These are phyloP conservation scores for Drechmeria coniospora DNA, from an alignment of 2,329 filamentous ascomycete species.

Conservation along the genomic window DNA sequence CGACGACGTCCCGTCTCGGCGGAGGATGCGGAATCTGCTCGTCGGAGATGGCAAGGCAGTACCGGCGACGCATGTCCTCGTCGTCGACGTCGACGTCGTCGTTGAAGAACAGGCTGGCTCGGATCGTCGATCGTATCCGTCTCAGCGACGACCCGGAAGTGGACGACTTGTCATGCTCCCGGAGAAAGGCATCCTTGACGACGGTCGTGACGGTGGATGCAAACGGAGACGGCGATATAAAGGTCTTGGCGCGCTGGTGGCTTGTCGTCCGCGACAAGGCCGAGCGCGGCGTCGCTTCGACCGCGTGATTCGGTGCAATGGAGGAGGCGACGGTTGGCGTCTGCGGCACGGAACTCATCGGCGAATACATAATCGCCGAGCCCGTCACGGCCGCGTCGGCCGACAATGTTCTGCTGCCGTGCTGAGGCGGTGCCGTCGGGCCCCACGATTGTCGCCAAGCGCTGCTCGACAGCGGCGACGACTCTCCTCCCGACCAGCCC, in stretches of 20 bases:
- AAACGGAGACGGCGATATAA: slow-evolving; percentile 44
- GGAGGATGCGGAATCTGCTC: slow-evolving; percentile 9
- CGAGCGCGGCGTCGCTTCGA: slow-evolving; percentile 13
- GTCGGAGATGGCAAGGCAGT: slow-evolving; percentile 11
- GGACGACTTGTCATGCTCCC: slow-evolving; percentile 24
- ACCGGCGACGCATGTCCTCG: slow-evolving; percentile 6
- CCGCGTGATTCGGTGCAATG: too few species aligned
- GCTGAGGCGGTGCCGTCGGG: slow-evolving; percentile 13
- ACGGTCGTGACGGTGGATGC: slow-evolving; percentile 43
- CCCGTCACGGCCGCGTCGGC: slow-evolving; percentile 18
- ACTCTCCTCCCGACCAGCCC: slow-evolving; percentile 17
- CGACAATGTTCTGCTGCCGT: slow-evolving; percentile 22
- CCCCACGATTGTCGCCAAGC: slow-evolving; percentile 26
- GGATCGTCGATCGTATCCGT: slow-evolving; percentile 32
- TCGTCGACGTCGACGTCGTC: slow-evolving; percentile 23
- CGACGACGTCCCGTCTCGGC: slow-evolving; percentile 7
- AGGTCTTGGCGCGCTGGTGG: slow-evolving; percentile 23
- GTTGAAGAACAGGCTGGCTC: slow-evolving; percentile 39
- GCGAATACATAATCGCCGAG: slow-evolving; percentile 8
- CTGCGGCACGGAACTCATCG: too few species aligned
- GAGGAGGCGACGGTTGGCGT: too few species aligned
- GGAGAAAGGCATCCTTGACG: slow-evolving; percentile 38
- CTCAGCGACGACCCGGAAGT: slow-evolving; percentile 27
- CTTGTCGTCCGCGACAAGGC: slow-evolving; percentile 14
- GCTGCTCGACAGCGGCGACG: slow-evolving; percentile 25